Percentiles rank a stretch among this genome's conserved stretches.
These are phyloP conservation scores for Cystobasidium ongulense DNA, from an alignment of 768 basidiomycete genomes.

Conservation along the genomic window DNA sequence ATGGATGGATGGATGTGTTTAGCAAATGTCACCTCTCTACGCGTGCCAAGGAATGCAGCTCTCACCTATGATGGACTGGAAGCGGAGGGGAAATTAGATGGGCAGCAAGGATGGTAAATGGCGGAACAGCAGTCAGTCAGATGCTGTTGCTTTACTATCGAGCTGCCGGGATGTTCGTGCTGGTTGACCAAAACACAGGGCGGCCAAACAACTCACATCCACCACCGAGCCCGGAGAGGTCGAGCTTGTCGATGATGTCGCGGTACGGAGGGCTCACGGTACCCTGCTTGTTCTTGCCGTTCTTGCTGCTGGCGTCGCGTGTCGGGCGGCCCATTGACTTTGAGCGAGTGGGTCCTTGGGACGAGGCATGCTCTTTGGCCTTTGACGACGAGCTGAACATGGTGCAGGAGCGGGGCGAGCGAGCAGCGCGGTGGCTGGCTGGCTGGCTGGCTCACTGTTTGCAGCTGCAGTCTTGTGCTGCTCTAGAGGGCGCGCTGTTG, in stretches of 20 bases:
- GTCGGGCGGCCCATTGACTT: background rate
- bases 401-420: background rate
- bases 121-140: too few species aligned
- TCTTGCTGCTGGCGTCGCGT: background rate
- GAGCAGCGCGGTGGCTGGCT: too few species aligned
- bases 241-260: conserved; percentile 27
- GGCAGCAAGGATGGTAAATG: background rate
- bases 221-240: background rate
- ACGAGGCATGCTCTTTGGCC: background rate
- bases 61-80: conserved; percentile 25
- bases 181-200: too few species aligned
- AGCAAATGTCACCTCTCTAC: background rate
- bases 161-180: too few species aligned
- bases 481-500: too few species aligned
- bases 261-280: background rate
- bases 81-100: background rate
- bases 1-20: too few species aligned
- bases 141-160: too few species aligned
- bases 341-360: background rate
- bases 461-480: too few species aligned
- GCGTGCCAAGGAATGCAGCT: background rate
- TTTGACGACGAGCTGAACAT: background rate
- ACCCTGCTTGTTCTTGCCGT: background rate
- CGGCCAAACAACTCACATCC: conserved; percentile 15
- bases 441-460: too few species aligned